These are phyloP conservation scores for Physcia stellaris DNA, from an alignment of 495 filamentous ascomycete species.

Conservation along the genomic window DNA sequence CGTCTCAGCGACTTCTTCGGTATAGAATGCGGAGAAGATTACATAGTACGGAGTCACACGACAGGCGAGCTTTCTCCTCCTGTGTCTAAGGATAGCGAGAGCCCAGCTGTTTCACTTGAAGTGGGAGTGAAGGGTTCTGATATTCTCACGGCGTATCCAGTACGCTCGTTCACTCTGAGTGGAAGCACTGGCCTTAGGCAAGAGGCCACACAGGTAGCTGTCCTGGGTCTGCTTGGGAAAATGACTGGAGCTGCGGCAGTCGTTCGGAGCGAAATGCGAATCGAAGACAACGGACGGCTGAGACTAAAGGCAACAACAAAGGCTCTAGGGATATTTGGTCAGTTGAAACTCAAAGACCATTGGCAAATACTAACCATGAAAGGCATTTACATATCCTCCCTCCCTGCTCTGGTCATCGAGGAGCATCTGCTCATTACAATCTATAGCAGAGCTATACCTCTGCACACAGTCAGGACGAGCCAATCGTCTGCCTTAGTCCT, in stretches of 20 bases:
- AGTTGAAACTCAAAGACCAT: conserved; percentile 17
- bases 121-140: conserved; percentile 59
- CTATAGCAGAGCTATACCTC: conserved; percentile 51
- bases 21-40: conserved; percentile 35
- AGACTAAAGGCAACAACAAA: conserved; percentile 56
- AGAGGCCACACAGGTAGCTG: conserved; percentile 36
- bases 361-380: background rate
- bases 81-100: conserved; percentile 20
- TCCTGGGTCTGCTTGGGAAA: conserved; percentile 73
- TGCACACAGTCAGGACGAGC: conserved; percentile 48
- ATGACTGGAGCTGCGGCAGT: conserved; percentile 83
- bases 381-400: conserved; percentile 59
- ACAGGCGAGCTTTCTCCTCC: conserved; percentile 49
- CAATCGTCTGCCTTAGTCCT: conserved; percentile 42
- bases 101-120: conserved; percentile 37
- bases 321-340: conserved; percentile 66
- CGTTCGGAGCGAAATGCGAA: conserved; percentile 37
- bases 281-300: conserved; percentile 44
- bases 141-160: conserved; percentile 62
- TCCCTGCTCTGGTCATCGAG: conserved; percentile 43
- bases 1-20: conserved; percentile 61
- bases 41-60: conserved; percentile 57
- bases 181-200: background rate
- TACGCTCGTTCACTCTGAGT: conserved; percentile 36
- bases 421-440: conserved; percentile 67